Evolutionary conservation across 495 filamentous ascomycete genomes (phyloP).

Genomic region (Tuber borchii): DNA sequence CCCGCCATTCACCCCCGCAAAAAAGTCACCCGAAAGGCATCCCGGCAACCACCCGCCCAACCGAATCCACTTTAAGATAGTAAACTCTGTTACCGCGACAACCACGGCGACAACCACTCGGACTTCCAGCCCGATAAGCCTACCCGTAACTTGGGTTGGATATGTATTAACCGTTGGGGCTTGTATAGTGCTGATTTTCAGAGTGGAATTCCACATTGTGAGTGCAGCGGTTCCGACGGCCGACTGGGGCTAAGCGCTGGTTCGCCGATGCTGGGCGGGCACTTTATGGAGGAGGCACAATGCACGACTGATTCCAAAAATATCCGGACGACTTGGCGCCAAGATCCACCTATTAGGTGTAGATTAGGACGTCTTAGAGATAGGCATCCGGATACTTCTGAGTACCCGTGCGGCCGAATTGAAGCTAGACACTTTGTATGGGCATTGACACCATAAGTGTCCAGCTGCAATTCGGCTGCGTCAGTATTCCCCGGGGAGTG

Average conservation of each 20-base stretch:
- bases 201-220: neutral
- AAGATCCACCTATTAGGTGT: no score
- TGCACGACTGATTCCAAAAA: no score
- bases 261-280: neutral
- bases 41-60: neutral
- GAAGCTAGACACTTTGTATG: no score
- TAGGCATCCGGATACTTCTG: no score
- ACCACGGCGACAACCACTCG: neutral
- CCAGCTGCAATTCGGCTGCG: no score
- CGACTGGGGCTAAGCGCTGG: neutral
- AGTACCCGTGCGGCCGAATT: no score
- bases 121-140: neutral
- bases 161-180: neutral
- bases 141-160: neutral
- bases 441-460: no score
- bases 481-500: no score
- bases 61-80: neutral
- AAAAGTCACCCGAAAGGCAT: neutral
- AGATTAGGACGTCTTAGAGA: no score
- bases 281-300: neutral
- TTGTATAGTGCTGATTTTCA: neutral
- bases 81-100: neutral
- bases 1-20: neutral
- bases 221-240: neutral
- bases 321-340: no score